Conservation (phyloP, 1,139 yeast species). For the Taphrina betulina region DNA sequence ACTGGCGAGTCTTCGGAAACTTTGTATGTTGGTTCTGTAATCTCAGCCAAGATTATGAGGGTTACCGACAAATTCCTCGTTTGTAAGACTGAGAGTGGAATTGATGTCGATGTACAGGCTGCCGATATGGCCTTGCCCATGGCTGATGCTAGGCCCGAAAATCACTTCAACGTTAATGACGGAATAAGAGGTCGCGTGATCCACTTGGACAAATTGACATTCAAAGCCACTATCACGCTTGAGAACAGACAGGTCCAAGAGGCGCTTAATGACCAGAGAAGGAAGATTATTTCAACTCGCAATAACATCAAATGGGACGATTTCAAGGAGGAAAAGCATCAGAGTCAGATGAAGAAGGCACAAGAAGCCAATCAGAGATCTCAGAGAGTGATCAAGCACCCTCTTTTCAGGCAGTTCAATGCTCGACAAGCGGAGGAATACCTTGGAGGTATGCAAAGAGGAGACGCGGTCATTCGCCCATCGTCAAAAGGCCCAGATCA, state of each 20-base stretch:
- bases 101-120: constrained; percentile 68
- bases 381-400: constrained; percentile 83
- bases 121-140: constrained; percentile 50
- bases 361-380: constrained; percentile 56
- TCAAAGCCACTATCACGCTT: constrained; percentile 72
- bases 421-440: constrained; percentile 89
- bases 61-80: constrained; percentile 53
- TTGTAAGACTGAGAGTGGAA: constrained; percentile 71
- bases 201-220: constrained; percentile 66
- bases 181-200: constrained; percentile 81
- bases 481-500: constrained; percentile 86
- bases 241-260: constrained; percentile 63
- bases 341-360: constrained; percentile 53
- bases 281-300: constrained; percentile 19
- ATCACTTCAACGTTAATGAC: constrained; percentile 57
- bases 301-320: constrained; percentile 61
- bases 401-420: constrained; percentile 79
- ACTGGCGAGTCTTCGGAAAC: constrained; percentile 81
- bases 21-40: constrained; percentile 66
- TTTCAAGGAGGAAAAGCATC: constrained; percentile 70
- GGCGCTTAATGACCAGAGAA: constrained; percentile 48
- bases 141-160: constrained; percentile 19
- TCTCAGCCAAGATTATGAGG: constrained; percentile 69
- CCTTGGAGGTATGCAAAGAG: constrained; percentile 82
- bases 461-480: constrained; percentile 92